These are phyloP conservation scores for Cytospora chrysosperma DNA, from an alignment of 2,329 filamentous ascomycete species.

Conservation along the genomic window DNA sequence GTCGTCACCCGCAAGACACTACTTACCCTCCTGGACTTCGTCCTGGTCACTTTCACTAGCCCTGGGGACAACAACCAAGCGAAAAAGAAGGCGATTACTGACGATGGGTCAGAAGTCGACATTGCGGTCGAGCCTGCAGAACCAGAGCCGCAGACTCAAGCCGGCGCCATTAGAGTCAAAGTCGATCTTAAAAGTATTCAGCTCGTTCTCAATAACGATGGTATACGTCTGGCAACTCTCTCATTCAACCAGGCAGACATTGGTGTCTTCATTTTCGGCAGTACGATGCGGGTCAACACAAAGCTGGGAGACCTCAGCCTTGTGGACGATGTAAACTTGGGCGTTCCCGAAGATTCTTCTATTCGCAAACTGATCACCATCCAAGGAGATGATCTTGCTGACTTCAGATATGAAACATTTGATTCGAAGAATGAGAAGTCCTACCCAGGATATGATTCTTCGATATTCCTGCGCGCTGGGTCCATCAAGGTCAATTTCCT, in stretches of 20 bases:
- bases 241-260: conserved; percentile 92
- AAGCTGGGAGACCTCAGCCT: conserved; percentile 84
- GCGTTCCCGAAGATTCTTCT: conserved; percentile 76
- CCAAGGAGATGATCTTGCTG: conserved; percentile 90
- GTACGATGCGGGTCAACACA: conserved; percentile 83
- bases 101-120: conserved; percentile 41
- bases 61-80: conserved; percentile 39
- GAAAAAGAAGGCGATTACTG: conserved; percentile 38
- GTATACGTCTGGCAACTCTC: conserved; percentile 87
- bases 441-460: conserved; percentile 94
- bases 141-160: conserved; percentile 36
- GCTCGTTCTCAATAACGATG: conserved; percentile 95
- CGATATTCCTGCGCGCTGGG: conserved; percentile 84
- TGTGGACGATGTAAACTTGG: conserved; percentile 90
- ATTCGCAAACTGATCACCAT: conserved; percentile 89
- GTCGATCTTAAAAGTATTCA: conserved; percentile 91
- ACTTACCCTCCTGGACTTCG: conserved; percentile 89
- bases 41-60: conserved; percentile 84
- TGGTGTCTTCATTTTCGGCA: conserved; percentile 81
- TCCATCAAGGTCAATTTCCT: conserved; percentile 97
- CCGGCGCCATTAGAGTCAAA: conserved; percentile 87
- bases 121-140: conserved; percentile 39
- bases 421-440: conserved; percentile 66
- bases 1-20: conserved; percentile 92
- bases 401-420: conserved; percentile 97